Conservation (phyloP, 257 asterid genomes). For the Leonotis leonurus region DNA sequence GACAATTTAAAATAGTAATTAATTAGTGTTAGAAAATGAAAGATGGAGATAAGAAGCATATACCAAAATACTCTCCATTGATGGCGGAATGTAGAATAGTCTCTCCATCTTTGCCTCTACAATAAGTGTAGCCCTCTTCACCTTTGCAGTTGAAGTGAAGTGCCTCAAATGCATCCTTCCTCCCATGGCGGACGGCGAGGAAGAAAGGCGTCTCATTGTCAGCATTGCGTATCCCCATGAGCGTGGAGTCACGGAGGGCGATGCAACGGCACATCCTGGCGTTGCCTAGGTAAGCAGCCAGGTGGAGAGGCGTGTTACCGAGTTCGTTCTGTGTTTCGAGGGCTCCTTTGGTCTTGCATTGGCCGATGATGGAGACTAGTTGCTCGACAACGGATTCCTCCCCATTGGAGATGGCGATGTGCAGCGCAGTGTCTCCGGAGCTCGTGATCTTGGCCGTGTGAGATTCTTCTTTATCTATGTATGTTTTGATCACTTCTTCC, state of each 20-base stretch:
- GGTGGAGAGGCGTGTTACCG: constrained; percentile 27
- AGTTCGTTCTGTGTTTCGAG: constrained; percentile 8
- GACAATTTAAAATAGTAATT: too few species aligned
- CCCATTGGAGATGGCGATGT: constrained; percentile 26
- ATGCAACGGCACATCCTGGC: constrained; percentile 13
- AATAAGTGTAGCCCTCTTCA: background rate
- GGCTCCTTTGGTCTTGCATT: background rate
- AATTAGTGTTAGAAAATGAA: too few species aligned
- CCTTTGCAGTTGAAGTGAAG: background rate
- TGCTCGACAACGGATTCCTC: background rate
- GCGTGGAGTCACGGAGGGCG: background rate
- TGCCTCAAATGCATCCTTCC: constrained; percentile 21
- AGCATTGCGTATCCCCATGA: constrained; percentile 18
- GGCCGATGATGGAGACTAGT: background rate
- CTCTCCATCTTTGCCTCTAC: constrained; percentile 23
- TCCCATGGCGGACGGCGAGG: constrained; percentile 30
- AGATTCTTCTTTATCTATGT: background rate
- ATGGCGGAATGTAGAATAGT: constrained; percentile 31
- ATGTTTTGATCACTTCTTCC: constrained; percentile 8
- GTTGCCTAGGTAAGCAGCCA: constrained; percentile 18
- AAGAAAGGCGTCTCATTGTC: constrained; percentile 32
- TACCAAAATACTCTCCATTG: constrained; percentile 25
- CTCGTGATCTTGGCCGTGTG: constrained; percentile 10
- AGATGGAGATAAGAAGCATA: background rate
- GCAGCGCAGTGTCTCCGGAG: constrained; percentile 24